Base-by-base conservation (phyloP, 164 flowering plant genomes). In the Vitis rotundifolia region DNA sequence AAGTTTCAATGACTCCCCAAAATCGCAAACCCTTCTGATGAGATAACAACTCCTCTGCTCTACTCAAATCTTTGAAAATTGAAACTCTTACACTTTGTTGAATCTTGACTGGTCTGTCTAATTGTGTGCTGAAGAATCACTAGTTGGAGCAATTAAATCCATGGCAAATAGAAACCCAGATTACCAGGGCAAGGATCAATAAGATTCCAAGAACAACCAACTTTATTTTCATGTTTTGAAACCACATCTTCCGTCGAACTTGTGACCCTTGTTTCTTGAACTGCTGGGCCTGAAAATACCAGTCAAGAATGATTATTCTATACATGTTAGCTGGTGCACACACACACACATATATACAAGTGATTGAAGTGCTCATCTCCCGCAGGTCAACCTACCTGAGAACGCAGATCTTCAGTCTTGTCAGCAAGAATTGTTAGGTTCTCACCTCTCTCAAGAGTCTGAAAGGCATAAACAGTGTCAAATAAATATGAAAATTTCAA, bases 201-300 rank as follows among this genome's bases (percentile, higher is more conserved):
- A 94, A 76, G 66, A 94, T 78, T 18, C 91, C 97, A 16, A 92
- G 77, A 69, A 94, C 91, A 59, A 92, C 89, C 72, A 94, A 57
- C 80, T 94, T 94, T 70, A 90, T 89, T 78, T 94, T 94, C 97
- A 92, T 89, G 79, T 92, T 92, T 72, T 92, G 91, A 61, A 79
- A 90, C 99, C 99, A 94, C 94, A 94, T 82, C 72, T 94, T 92
- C 72, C 93, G 73, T 47, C 93, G 80, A 10, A 94, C 64, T 78
- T 91, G 83, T 18, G 89, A 84, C 19, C 97, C 97, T 61, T 78
- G 76, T 68, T 75, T 78, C 77, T 77, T 84, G 79, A 83, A 94
- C n/a, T 74, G 73, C 75, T 92, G 92, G 26, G 98, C 97, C 98
- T 94, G 86, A 71, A 85, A 69, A 29, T 26, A 14, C 11, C 59